Conservation (phyloP, 1,139 yeast species). For the Sugiyamaella castrensis region DNA sequence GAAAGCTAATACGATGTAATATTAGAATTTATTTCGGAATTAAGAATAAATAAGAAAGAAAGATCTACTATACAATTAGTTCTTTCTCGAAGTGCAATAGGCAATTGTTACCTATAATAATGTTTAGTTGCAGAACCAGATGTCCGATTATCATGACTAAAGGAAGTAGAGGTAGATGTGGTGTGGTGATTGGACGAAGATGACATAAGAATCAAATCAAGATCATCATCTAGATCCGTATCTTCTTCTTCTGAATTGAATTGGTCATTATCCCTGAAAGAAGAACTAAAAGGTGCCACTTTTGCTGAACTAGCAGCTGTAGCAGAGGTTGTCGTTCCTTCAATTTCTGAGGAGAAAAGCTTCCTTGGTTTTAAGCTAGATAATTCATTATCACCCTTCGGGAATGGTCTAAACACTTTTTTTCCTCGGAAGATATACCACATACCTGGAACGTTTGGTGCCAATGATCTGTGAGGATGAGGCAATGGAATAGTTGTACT, state of each 20-base stretch:
- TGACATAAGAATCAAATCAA: not conserved
- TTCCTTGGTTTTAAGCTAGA: conserved; percentile 26
- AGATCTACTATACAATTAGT: no score
- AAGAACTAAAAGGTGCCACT: conserved; percentile 1
- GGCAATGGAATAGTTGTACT: no score
- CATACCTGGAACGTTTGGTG: conserved; percentile 34
- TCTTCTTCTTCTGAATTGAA: conserved; percentile 25
- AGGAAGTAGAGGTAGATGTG: no score
- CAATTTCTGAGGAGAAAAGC: conserved; percentile 21
- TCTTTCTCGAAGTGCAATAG: not conserved
- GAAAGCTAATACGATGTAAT: no score
- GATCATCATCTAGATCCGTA: conserved; percentile 28
- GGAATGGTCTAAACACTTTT: conserved; percentile 39
- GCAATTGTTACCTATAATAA: not conserved
- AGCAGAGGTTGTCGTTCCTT: not conserved
- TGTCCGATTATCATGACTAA: no score
- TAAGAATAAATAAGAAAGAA: no score
- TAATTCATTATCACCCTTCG: conserved; percentile 23
- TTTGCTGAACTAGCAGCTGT: not conserved
- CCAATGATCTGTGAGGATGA: conserved; percentile 28
- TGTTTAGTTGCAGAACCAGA: no score
- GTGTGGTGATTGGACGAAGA: no score
- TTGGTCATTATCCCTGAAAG: conserved; percentile 9
- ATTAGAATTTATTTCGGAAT: no score
- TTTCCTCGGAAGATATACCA: conserved; percentile 43